A percentile compares a stretch with the other conserved stretches of the same genome.
Conservation (phyloP, 2,329 filamentous ascomycete genomes). For the Fusarium circinatum region DNA sequence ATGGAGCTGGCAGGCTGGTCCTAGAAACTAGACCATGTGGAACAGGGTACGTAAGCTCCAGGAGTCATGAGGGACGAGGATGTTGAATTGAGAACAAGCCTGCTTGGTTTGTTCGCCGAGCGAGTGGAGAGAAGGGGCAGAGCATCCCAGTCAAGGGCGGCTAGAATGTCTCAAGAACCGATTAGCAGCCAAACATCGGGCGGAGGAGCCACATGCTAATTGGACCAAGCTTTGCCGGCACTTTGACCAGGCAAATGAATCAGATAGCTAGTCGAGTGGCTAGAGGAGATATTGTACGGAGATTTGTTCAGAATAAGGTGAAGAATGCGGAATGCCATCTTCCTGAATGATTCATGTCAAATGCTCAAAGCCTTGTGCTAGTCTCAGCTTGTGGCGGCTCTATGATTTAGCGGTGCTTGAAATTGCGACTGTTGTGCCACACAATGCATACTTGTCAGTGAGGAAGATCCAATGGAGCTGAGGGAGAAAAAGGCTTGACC, state of each 20-base stretch:
- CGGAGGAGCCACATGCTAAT: conserved; percentile 18
- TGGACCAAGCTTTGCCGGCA: conserved; percentile 31
- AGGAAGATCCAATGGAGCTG: not conserved
- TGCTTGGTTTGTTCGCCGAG: conserved; percentile 27
- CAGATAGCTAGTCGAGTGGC: not conserved
- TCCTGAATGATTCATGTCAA: not conserved
- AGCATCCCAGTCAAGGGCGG: conserved; percentile 33
- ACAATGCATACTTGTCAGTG: not conserved
- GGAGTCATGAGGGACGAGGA: conserved; percentile 38
- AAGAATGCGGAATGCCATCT: conserved; percentile 11
- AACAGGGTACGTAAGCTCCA: conserved; percentile 42
- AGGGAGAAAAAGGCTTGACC: not conserved
- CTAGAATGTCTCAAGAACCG: conserved; percentile 46
- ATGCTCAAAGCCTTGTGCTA: not conserved
- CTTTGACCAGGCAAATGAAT: conserved; percentile 21
- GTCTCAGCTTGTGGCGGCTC: conserved; percentile 2
- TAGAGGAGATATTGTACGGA: conserved; percentile 2
- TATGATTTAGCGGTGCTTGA: not conserved
- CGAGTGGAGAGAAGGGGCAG: conserved; percentile 33
- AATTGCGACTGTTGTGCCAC: conserved; percentile 2
- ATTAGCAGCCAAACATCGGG: conserved; percentile 38
- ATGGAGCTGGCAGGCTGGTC: conserved; percentile 25
- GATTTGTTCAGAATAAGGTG: conserved; percentile 1
- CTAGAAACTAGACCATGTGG: conserved; percentile 36
- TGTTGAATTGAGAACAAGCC: conserved; percentile 18